phyloP scores from a whole-genome alignment of 2,329 filamentous ascomycete genomes.

The Apiospora saccharicola region DNA sequence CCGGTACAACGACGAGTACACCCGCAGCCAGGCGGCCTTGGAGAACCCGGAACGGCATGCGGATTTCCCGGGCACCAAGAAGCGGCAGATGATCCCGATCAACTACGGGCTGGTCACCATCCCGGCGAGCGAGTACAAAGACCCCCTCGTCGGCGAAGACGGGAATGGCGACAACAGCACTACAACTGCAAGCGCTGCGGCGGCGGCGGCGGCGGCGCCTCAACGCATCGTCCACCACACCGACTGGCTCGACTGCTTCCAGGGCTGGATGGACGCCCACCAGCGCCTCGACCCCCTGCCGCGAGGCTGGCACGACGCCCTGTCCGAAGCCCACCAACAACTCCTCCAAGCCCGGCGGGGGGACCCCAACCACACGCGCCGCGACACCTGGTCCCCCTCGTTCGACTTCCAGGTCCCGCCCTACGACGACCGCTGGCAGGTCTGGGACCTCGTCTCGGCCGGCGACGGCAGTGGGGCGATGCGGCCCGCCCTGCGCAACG shows the following conservation, averaged over 20 bases:
- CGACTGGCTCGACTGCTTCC: background rate
- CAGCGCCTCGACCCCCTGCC: slow-evolving; percentile 1
- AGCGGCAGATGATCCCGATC: no score
- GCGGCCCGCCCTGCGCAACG: background rate
- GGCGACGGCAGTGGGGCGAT: background rate
- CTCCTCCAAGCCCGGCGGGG: background rate
- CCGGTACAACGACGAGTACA: no score
- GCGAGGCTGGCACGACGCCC: background rate
- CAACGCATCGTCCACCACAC: background rate
- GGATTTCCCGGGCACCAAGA: background rate
- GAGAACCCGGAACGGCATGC: background rate
- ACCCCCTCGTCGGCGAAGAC: background rate
- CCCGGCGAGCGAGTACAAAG: background rate
- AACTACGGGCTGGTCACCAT: background rate
- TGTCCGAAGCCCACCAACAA: background rate
- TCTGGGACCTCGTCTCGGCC: background rate
- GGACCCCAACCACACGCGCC: background rate
- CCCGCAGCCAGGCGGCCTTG: background rate
- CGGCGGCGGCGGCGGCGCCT: no score
- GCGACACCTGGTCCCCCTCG: background rate
- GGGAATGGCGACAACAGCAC: no score
- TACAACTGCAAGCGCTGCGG: no score
- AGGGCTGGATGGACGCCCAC: background rate
- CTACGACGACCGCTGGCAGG: background rate
- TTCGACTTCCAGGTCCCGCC: slow-evolving; percentile 1